These are phyloP conservation scores for Kwoniella newhampshirensis DNA, from an alignment of 768 basidiomycete genomes.

Conservation along the genomic window DNA sequence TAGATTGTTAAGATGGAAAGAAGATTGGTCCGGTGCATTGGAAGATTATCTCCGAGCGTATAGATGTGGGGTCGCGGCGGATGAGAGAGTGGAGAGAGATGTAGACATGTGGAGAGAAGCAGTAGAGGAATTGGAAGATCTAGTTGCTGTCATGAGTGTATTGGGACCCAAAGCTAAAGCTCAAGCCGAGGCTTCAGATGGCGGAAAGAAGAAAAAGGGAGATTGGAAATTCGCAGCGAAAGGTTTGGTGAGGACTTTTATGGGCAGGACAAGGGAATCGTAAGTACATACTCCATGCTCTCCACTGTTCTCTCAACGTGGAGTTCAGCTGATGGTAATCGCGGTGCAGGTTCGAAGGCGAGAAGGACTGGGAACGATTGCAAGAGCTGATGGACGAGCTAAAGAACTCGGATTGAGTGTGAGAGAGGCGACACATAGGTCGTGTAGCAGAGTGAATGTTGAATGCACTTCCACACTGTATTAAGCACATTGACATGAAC, in stretches of 20 bases:
- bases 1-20: conserved; percentile 71
- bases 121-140: conserved; percentile 73
- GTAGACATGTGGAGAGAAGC: conserved; percentile 70
- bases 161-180: conserved; percentile 63
- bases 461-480: no score
- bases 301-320: not conserved
- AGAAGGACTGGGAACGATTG: conserved; percentile 76
- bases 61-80: conserved; percentile 64
- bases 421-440: no score
- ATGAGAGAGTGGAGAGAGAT: conserved; percentile 68
- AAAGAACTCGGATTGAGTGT: conserved; percentile 45
- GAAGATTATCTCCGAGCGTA: conserved; percentile 85
- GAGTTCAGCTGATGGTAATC: not conserved
- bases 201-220: conserved; percentile 56
- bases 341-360: conserved; percentile 74
- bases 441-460: no score
- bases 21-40: conserved; percentile 71
- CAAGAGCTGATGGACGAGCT: conserved; percentile 67
- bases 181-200: conserved; percentile 36
- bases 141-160: conserved; percentile 77
- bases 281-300: conserved; percentile 40
- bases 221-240: conserved; percentile 82
- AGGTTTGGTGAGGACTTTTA: conserved; percentile 82
- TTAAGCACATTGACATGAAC: no score
- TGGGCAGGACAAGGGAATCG: conserved; percentile 74